These are phyloP conservation scores for Pinus taeda DNA, from an alignment of 75 land plant genomes.

Conservation along the genomic window DNA sequence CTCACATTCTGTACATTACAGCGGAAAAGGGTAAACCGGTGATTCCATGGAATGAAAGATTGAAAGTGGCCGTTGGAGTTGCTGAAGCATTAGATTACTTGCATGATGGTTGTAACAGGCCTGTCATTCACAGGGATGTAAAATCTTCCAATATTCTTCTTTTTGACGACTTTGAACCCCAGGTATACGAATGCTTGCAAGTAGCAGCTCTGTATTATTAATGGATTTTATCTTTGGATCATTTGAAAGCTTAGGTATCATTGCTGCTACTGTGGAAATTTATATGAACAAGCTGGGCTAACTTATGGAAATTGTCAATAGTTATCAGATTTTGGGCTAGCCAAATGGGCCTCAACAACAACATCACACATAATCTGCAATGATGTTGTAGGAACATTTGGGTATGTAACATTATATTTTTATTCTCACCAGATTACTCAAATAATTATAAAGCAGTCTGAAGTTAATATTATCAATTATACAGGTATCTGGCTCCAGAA, in stretches of 20 bases:
- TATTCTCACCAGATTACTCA: neutral
- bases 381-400: conserved; percentile 67
- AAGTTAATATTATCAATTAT: neutral
- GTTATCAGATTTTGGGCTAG: conserved; percentile 67
- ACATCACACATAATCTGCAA: conserved; percentile 29
- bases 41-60: conserved; percentile 43
- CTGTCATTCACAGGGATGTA: conserved; percentile 65
- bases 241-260: neutral
- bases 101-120: conserved; percentile 33
- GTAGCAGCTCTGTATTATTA: neutral
- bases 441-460: neutral
- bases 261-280: neutral
- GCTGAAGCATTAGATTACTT: conserved; percentile 61
- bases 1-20: conserved; percentile 3
- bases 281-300: neutral
- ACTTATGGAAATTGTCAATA: conserved; percentile 9
- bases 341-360: conserved; percentile 35
- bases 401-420: conserved; percentile 23
- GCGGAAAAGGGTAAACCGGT: conserved; percentile 15
- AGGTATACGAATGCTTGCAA: conserved; percentile 22
- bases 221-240: neutral
- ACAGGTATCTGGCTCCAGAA: conserved; percentile 61
- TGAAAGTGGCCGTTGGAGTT: conserved; percentile 55
- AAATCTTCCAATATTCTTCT: conserved; percentile 75
- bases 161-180: conserved; percentile 46